phyloP scores from a whole-genome alignment of 2,329 filamentous ascomycete genomes.

The Ascocoryne sarcoides region DNA sequence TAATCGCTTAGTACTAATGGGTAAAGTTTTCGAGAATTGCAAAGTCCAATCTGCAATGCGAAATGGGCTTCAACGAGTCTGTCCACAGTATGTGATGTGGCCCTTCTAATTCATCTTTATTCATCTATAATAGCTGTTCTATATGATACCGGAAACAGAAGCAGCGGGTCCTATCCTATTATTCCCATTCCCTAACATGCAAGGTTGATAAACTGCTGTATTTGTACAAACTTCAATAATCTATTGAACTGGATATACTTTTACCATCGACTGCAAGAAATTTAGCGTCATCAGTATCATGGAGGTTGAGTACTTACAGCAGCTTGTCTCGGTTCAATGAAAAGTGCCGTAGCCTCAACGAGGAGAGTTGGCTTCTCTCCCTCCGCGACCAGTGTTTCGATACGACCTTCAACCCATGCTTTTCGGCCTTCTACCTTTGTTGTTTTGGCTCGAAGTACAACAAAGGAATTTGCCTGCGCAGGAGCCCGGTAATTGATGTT shows the following conservation, averaged over 20 bases:
- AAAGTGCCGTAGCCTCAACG: constrained; percentile 77
- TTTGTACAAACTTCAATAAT: too few species aligned
- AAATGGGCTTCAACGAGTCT: too few species aligned
- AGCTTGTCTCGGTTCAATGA: constrained; percentile 80
- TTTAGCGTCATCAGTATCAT: constrained; percentile 1
- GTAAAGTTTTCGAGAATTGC: too few species aligned
- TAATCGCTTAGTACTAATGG: too few species aligned
- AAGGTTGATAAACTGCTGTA: too few species aligned
- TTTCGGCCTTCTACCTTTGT: constrained; percentile 85
- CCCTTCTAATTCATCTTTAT: too few species aligned
- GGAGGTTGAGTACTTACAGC: constrained; percentile 30
- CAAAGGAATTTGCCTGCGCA: constrained; percentile 62
- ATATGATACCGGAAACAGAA: too few species aligned
- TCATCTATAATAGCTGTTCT: too few species aligned
- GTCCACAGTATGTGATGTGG: too few species aligned
- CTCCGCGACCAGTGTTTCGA: constrained; percentile 66
- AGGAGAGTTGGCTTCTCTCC: constrained; percentile 58
- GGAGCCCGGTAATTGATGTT: constrained; percentile 77
- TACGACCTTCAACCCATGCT: constrained; percentile 82
- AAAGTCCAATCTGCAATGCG: too few species aligned
- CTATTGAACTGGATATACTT: constrained; percentile 17
- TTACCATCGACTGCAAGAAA: constrained; percentile 16
- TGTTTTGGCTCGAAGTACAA: constrained; percentile 73
- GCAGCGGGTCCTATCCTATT: too few species aligned
- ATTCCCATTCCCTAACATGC: too few species aligned